Percentiles rank a stretch among this genome's conserved stretches.
Conservation (phyloP, 2,329 filamentous ascomycete genomes). For the Penicillium sp. region DNA sequence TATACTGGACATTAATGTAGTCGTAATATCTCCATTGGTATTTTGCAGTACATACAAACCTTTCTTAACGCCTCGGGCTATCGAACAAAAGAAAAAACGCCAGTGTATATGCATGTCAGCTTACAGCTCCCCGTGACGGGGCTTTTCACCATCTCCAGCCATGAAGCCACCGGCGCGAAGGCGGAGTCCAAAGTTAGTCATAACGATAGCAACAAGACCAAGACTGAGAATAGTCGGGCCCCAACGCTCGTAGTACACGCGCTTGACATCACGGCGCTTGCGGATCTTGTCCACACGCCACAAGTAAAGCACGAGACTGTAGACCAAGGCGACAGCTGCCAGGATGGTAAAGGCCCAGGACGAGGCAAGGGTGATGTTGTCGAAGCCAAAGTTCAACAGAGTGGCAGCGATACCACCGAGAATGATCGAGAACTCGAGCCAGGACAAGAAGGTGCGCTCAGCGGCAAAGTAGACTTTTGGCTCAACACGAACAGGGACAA, state of each 20-base stretch:
- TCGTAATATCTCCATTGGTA: background rate
- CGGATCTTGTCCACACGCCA: constrained; percentile 86
- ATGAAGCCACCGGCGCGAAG: constrained; percentile 54
- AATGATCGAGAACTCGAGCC: constrained; percentile 97
- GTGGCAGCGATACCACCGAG: constrained; percentile 84
- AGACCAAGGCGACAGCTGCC: constrained; percentile 74
- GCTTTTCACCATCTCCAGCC: constrained; percentile 1
- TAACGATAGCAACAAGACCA: constrained; percentile 71
- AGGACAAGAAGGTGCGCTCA: constrained; percentile 92
- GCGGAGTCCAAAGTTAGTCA: constrained; percentile 77
- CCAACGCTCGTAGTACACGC: constrained; percentile 79
- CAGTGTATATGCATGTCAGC: background rate
- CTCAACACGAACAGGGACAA: constrained; percentile 92
- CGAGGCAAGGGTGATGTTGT: constrained; percentile 64
- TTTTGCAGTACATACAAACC: background rate
- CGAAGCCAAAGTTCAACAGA: constrained; percentile 73
- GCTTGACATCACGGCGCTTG: constrained; percentile 73
- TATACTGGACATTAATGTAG: background rate
- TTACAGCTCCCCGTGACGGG: constrained; percentile 2
- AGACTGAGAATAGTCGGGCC: constrained; percentile 77
- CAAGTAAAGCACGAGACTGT: constrained; percentile 80
- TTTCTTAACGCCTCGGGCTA: background rate
- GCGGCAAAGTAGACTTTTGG: constrained; percentile 98
- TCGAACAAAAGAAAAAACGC: background rate
- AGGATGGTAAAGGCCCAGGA: constrained; percentile 79